Evolutionary conservation across 2,329 filamentous ascomycete species (phyloP), one percentile per base, ranked within the genome.

Genomic region (Nemania sp.): DNA sequence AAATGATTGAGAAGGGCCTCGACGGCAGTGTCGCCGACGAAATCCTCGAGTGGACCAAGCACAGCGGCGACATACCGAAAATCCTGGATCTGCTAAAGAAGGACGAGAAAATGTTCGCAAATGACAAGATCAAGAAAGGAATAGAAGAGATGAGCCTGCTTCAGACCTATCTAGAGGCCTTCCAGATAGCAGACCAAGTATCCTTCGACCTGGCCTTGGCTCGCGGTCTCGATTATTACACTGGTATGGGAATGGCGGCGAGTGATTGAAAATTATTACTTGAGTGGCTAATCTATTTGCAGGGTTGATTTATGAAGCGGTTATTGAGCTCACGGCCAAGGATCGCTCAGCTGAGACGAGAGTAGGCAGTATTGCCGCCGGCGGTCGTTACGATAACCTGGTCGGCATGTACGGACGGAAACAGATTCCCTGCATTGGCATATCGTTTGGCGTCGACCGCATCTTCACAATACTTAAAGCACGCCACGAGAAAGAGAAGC

Each of bases 391-490:
- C 74, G 90, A 92, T 74, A 86, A 90, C 69, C 79, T 92, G 2
- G 90, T 92, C 11, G 87, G 87, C 75, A 91, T 92, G 88, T 92
- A 92, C 77, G 86, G 85, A 65, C 90, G 89, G 74, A 80, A 79
- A 39, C 85, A 90, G 68, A 89, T 92, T 63, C 89, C 89, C 45
- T 92, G 90, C 68, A 89, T 92, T 17, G 90, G 90, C 63, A 88
- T 92, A 62, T 92, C 88, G 1, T 92, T 92, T 70, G 90, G 90
- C 59, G 87, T 92, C 40, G 90, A 92, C 73, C 83, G 89, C 68
- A 92, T 92, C 69, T 91, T 92, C 77, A 89, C 87, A 65, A 90
- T 92, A 73, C 90, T 85, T 53, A 90, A 91, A 74, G 84, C 87
- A 13, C 82, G 87, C 29, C 62, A 91, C 74, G 86, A 85, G 63